Base-by-base conservation (phyloP, 2,329 filamentous ascomycete species). In the Endocalyx cinctus region DNA sequence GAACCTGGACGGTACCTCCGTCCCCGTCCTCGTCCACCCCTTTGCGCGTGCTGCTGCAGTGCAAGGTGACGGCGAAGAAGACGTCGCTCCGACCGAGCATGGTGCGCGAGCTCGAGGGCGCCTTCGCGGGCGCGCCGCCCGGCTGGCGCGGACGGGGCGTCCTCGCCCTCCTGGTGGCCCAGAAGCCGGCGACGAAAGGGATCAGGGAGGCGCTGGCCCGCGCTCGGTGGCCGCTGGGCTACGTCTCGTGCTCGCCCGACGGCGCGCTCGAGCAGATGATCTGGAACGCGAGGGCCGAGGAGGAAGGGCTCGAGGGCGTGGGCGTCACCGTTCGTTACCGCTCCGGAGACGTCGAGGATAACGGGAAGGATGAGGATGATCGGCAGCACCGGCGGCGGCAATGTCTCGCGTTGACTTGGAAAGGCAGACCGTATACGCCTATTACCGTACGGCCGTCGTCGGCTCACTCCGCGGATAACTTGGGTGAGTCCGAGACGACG, bases 31-130 rank as follows among this genome's bases (percentile, higher is more conserved):
- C 22, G 12, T 35, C 55, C 7, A 45, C 50, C 2, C 58, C 64
- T 1, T 47, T 79, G 20, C 66, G 62, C 29, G 64, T 75, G 6
- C 49, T 79, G 11, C 39, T 74, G 1, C 85, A 90, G 55, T 90
- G 86, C 68, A 92, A 90, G 57, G 74, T 70, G 1, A 65, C 72
- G 11, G 54, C 64, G 13, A 61, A 64, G 36, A 64, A 66, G 28
- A 43, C 52, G 13, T 35, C 14, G 14, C 35, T 68, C 10, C 67
- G 75, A 0, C 84, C 85, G 1, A 62, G 69, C 19, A 64, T 78
- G 29, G 62, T 87, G 7, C 74, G 85, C n/a, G 85, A 90, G 61
- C 70, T 90, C 4, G 84, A 87, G 52, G 90, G 90, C 4, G 77
- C 87, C 0, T 84, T 92, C 51, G 70, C 71, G 2, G 80, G 79